Percentiles rank a stretch among this genome's conserved stretches.
phyloP scores from a whole-genome alignment of 148 eudicot species.

The Talinum fruticosum region DNA sequence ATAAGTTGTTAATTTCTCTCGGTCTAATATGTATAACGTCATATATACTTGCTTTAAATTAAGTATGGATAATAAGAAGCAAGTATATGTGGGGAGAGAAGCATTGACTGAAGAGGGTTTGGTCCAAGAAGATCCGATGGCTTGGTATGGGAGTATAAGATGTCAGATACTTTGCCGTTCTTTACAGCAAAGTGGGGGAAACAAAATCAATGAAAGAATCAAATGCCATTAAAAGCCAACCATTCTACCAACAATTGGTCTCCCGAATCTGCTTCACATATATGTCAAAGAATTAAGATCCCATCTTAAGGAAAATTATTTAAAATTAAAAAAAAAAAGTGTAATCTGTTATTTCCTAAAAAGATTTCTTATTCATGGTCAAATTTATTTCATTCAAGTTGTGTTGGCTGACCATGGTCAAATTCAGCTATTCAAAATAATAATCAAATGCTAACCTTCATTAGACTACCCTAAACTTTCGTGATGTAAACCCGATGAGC shows the following conservation, averaged over 20 bases:
- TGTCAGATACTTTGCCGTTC: constrained; percentile 11
- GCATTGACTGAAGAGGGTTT: neutral
- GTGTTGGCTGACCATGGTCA: neutral
- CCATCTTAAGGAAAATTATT: constrained; percentile 3
- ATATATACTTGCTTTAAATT: too few species aligned
- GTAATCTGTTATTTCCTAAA: neutral
- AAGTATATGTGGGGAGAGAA: neutral
- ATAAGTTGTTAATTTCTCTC: too few species aligned
- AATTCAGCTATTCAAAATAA: neutral
- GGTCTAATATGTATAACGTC: too few species aligned
- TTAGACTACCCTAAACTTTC: too few species aligned
- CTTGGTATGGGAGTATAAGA: neutral
- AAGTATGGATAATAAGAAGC: neutral
- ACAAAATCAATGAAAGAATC: constrained; percentile 9
- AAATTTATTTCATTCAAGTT: neutral
- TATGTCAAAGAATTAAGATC: neutral
- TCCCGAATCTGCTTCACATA: constrained; percentile 4
- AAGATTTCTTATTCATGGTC: too few species aligned
- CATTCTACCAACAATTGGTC: constrained; percentile 18
- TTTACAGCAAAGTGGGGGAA: neutral
- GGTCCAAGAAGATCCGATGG: constrained; percentile 1
- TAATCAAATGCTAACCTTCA: neutral
- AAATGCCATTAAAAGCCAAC: constrained; percentile 21
- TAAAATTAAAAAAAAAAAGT: too few species aligned
- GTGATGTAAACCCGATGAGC: too few species aligned